Conservation (phyloP, 2,329 filamentous ascomycete genomes). For the Macroventuria anomochaeta region DNA sequence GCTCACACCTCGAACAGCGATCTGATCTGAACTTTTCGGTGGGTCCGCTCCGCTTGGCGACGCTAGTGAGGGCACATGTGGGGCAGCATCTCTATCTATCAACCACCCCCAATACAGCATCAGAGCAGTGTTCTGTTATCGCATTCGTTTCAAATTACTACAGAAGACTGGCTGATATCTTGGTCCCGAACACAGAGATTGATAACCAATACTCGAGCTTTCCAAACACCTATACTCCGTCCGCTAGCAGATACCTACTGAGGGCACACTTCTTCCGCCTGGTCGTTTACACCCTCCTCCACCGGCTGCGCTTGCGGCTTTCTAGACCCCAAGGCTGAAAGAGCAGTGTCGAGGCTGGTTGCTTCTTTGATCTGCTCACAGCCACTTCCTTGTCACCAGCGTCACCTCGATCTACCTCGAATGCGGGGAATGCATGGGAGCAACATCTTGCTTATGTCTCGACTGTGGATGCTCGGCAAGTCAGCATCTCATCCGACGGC, state of each 20-base stretch:
- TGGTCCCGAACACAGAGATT: no score
- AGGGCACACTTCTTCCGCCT: no score
- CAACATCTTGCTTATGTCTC: not conserved
- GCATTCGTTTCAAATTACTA: not conserved
- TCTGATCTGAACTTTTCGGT: slow-evolving; percentile 20
- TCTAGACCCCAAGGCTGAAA: no score
- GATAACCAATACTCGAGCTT: no score
- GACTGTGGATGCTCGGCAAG: not conserved
- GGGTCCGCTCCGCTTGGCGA: slow-evolving; percentile 1
- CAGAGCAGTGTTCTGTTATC: no score
- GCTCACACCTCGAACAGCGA: slow-evolving; percentile 19
- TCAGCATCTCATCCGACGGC: not conserved
- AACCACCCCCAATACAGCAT: not conserved
- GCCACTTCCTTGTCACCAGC: not conserved
- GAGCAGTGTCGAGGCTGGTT: no score
- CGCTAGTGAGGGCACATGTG: slow-evolving; percentile 1
- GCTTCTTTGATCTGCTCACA: not conserved
- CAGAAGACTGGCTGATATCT: not conserved
- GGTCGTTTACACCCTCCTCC: no score
- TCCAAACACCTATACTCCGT: no score
- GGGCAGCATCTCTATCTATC: not conserved
- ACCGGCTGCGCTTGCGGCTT: not conserved
- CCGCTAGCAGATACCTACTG: no score
- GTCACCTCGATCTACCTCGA: not conserved
- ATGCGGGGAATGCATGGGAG: not conserved